These are phyloP conservation scores for Aspergillus spinulosporus DNA, from an alignment of 2,329 filamentous ascomycete genomes.

Conservation along the genomic window DNA sequence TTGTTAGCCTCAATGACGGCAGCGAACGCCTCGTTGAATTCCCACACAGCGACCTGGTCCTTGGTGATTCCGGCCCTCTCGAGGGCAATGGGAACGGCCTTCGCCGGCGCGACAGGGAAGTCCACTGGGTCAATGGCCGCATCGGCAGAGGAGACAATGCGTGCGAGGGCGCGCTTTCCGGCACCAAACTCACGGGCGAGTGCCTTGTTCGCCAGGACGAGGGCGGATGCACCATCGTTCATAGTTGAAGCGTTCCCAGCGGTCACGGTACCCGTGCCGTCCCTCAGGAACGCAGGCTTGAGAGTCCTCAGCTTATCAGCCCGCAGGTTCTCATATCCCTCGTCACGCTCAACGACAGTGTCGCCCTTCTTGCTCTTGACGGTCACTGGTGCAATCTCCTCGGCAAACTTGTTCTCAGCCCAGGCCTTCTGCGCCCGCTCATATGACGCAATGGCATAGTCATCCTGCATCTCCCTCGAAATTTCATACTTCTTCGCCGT, in stretches of 20 bases:
- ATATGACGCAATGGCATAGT: conserved; percentile 87
- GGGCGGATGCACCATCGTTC: conserved; percentile 89
- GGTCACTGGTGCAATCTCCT: conserved; percentile 87
- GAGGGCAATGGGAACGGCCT: conserved; percentile 87
- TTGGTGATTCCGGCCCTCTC: conserved; percentile 86
- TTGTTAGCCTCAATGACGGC: conserved; percentile 93
- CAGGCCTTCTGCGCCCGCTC: conserved; percentile 87
- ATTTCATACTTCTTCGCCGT: conserved; percentile 86
- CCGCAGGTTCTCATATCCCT: conserved; percentile 85
- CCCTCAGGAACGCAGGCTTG: conserved; percentile 86
- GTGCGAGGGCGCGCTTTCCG: conserved; percentile 78
- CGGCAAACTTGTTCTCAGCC: conserved; percentile 76
- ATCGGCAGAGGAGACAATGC: conserved; percentile 82
- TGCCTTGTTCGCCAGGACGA: conserved; percentile 79
- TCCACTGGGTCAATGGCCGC: conserved; percentile 88
- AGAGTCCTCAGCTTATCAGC: conserved; percentile 80
- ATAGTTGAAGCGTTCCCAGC: conserved; percentile 92
- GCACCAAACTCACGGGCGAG: conserved; percentile 77
- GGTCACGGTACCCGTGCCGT: conserved; percentile 85
- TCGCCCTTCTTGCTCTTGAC: conserved; percentile 84
- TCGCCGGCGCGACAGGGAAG: conserved; percentile 89
- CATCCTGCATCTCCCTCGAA: conserved; percentile 82
- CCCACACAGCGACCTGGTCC: conserved; percentile 91
- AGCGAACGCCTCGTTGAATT: conserved; percentile 98
- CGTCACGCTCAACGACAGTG: conserved; percentile 74